Evolutionary conservation across 208 protist species (phyloP).

Genomic region (Wallacemonas rigidus): DNA sequence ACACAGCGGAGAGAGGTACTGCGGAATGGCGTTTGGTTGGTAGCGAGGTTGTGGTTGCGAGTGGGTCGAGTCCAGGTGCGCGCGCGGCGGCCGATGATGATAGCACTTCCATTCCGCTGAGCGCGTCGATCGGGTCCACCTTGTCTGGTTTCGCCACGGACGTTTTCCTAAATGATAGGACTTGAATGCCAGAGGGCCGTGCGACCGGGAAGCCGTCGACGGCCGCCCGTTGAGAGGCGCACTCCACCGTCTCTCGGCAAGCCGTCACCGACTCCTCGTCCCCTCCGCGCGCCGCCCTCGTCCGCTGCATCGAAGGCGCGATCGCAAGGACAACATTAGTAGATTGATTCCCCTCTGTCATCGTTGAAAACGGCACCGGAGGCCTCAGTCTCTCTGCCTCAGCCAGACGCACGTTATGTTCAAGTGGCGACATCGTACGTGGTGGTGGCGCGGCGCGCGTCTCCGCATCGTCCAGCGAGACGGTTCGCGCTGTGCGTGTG

Average conservation of each 20-base stretch:
- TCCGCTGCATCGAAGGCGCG: no score
- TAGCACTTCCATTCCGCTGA: no score
- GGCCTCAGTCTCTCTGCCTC: no score
- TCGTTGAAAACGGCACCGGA: no score
- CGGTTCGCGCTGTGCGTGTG: neutral
- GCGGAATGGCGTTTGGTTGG: neutral
- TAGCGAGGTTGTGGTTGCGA: neutral
- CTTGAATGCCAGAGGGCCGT: slow-evolving; percentile 9
- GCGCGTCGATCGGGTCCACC: no score
- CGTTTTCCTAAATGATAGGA: slow-evolving; percentile 23
- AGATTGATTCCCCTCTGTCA: no score
- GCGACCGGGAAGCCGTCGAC: neutral
- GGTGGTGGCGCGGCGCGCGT: no score
- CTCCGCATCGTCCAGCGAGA: neutral
- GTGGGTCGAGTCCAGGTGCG: neutral
- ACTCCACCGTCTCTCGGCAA: neutral
- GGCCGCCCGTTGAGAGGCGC: neutral
- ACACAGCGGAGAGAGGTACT: slow-evolving; percentile 7
- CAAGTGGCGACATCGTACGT: no score
- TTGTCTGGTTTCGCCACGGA: neutral
- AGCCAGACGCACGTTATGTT: no score
- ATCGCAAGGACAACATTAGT: no score
- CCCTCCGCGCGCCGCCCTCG: no score
- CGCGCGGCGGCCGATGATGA: slow-evolving; percentile 2
- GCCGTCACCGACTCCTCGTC: no score